phyloP scores from a whole-genome alignment of 225 moss, liverwort and hornwort species.

The Polytrichum commune region DNA sequence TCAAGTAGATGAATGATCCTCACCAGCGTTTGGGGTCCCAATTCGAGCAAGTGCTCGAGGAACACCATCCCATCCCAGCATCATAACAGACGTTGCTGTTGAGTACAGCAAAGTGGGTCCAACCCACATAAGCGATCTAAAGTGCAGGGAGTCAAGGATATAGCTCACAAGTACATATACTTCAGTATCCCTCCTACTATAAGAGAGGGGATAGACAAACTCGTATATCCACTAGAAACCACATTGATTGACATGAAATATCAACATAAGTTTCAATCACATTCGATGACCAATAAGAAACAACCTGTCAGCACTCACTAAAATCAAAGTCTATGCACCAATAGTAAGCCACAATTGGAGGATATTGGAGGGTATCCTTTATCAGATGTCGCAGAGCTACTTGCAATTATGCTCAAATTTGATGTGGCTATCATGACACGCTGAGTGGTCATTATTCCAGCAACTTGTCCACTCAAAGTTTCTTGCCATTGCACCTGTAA shows the following conservation, averaged over 20 bases:
- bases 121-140: conserved; percentile 94
- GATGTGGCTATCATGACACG: conserved; percentile 88
- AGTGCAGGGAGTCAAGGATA: conserved; percentile 76
- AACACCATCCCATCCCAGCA: conserved; percentile 95
- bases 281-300: too few relatives aligned
- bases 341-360: conserved; percentile 25
- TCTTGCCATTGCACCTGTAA: conserved; percentile 95
- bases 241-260: too few relatives aligned
- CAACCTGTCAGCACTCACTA: too few relatives aligned
- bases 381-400: conserved; percentile 75
- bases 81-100: conserved; percentile 89
- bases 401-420: conserved; percentile 79
- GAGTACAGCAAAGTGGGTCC: conserved; percentile 96
- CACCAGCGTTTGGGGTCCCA: conserved; percentile 95
- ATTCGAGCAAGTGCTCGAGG: conserved; percentile 80
- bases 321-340: conserved; percentile 7
- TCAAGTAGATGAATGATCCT: conserved; percentile 1
- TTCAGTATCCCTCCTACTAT: too few relatives aligned
- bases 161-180: too few relatives aligned
- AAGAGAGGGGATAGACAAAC: too few relatives aligned
- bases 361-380: conserved; percentile 99
- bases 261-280: too few relatives aligned
- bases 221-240: too few relatives aligned
- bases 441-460: conserved; percentile 93
- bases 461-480: conserved; percentile 93